These are phyloP conservation scores for Silene uniflora DNA, from an alignment of 148 eudicot genomes.

Conservation along the genomic window DNA sequence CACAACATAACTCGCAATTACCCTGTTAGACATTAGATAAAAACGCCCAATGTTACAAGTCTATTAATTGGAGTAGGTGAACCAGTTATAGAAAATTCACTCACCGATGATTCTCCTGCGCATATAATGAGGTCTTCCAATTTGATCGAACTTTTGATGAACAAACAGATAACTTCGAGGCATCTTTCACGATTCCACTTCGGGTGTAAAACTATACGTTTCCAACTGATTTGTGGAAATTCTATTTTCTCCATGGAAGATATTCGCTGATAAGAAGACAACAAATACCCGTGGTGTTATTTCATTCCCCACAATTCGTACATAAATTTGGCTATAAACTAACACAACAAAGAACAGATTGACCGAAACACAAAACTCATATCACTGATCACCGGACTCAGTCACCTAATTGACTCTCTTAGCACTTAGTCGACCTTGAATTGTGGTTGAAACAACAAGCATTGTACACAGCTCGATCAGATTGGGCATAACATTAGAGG, in stretches of 20 bases:
- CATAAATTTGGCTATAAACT: too few species aligned
- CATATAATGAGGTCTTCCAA: conserved; percentile 12
- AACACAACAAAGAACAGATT: too few species aligned
- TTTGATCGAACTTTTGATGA: neutral
- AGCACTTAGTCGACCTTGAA: too few species aligned
- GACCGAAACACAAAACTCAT: too few species aligned
- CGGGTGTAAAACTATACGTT: neutral
- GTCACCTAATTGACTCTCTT: too few species aligned
- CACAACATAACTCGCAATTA: neutral
- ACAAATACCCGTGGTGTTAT: too few species aligned
- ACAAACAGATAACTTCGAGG: neutral
- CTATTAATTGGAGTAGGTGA: neutral
- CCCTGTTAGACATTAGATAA: neutral
- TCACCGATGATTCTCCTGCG: neutral
- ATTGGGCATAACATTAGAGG: too few species aligned
- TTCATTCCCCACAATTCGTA: too few species aligned
- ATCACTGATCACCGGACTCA: too few species aligned
- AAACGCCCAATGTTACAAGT: too few species aligned
- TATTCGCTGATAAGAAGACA: neutral
- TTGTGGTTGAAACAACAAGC: too few species aligned
- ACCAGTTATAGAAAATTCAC: neutral
- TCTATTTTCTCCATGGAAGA: neutral
- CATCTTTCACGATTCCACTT: neutral
- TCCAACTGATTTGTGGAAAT: conserved; percentile 7
- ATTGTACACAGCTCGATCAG: too few species aligned